Evolutionary conservation across 202 grass and related monocot species (phyloP), one percentile per base, ranked within the genome.

Genomic region (Cymbopogon flexuosus): DNA sequence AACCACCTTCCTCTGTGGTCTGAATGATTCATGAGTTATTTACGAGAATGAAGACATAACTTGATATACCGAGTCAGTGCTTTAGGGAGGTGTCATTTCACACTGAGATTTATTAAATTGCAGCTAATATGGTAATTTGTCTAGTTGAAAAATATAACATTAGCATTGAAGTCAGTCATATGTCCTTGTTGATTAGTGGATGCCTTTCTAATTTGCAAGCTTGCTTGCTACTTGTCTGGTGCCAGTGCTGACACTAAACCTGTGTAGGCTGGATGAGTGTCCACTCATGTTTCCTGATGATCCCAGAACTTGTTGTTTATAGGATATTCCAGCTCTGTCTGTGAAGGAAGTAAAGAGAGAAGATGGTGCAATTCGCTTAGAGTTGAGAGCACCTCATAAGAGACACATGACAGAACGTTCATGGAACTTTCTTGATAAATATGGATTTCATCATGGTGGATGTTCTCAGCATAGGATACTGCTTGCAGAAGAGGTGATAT

Each of bases 381-480:
- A 90, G 65, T 76, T 98, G 82, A 90, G 33, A 69, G 89, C 82
- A 35, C 84, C 92, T 16, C 74, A 79, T 12, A 90, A 79, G 74
- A 90, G 84, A 64, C 87, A 60, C 19, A 72, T 93, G 78, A 54
- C 29, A 8, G 75, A 88, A 71, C 62, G 65, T 18, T 98, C 90
- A 39, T 98, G 96, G 96, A 93, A 89, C 19, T 99, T 99, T 33
- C 73, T 99, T 2, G 74, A 84, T n/a, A 79, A 80, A 22, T 99
- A 88, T 40, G 96, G 96, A 67, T 93, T 83, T 74, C 78, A 79
- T 68, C 65, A 99, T 76, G 86, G 92, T 46, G 82, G 82, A 34
- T 52, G 47, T 70, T 86, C 80, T 52, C 34, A 75, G 11, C 27
- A 1, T 49, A 91, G 96, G 59, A 59, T 56, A 51, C 83, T 99